Evolutionary conservation across 306 rosid species (phyloP), one percentile per base, ranked within the genome.

Genomic region (Trichosanthes cucumerina): DNA sequence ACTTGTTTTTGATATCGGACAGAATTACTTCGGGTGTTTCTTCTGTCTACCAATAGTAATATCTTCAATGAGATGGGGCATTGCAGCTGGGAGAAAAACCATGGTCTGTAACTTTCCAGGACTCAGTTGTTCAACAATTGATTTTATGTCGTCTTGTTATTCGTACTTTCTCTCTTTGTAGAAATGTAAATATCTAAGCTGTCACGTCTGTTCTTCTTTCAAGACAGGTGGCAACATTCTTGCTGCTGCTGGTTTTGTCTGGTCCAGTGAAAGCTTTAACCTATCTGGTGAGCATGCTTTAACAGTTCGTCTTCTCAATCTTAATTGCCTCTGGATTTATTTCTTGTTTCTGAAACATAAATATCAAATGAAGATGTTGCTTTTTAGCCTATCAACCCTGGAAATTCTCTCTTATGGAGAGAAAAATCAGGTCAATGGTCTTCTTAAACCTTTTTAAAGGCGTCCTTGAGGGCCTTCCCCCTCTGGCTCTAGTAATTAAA

Each of bases 21-120:
- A 95, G 99, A 92, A 95, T 85, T 95, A 92, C 86, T 92, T 92
- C 69, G 91, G 93, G 56, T 89, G 93, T 83, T 93, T 95, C 91
- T 95, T 95, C 88, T 86, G 97, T 4, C 85, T 95, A 82, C 99
- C 99, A 10, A 87, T 92, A 60, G 97, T 95, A 57, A 90, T 95
- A 76, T 88, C 99, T 64, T 95, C 99, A 31, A 92, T 95, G 99
- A 92, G 99, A 90, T 95, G 98, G 99, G 99, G 98, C 13, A 54
- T 83, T 60, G 86, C 90, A 43, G 93, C 93, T 6, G 99, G 99
- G 87, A 95, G 99, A 82, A 92, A 92, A 85, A 92, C 99, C 66
- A 86, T 95, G 99, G 99, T 95, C 80, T 73, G 87, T 84, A 24
- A 76, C 33, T 80, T 23, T 72, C 58, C 24, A 79, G 82, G 52